Base-by-base conservation (phyloP, 768 basidiomycete genomes). In the Serendipita sp. region DNA sequence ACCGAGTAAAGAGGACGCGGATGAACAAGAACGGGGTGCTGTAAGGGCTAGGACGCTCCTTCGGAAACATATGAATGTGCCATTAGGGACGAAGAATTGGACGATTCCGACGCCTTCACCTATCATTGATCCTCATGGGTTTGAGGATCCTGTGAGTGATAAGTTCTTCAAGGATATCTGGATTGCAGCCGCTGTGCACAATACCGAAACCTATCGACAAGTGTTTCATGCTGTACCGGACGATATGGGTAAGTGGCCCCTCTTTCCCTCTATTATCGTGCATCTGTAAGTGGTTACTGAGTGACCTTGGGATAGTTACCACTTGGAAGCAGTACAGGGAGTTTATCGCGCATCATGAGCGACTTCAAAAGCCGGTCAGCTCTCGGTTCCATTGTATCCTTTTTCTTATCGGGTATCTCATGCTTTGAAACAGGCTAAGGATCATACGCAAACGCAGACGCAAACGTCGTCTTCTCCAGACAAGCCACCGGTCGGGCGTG, bases 251-350 rank as follows among this genome's bases (percentile, higher is more conserved):
- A 54, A 54, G 52, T 16, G 52, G 11, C 52, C 11, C 10, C 52
- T 11, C 13, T 11, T 54, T 30, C 30, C 1, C 13, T 11, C 16
- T 10, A 11, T 54, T 30, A 16, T 30, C 30, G 30, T 16, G 16
- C 52, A 2, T 23, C 23, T 23, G 23, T 23, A 23, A 23, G 23
- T 23, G 23, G 23, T 23, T 23, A 23, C 23, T 23, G 23, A 23
- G 23, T 23, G 23, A 1, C 23, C 44, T 46, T 18, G 28, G 16
- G 16, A 11, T 54, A 28, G 83, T 97, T 66, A 86, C 86, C 1
- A 95, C 94, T 0, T 99, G 95, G 95, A 93, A 93, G 70, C 88
- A 91, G 71, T 97, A 86, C 75, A 94, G 86, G 71, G 89, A 94
- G 67, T 97, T 89, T 70, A 76, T 86, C 52, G 73, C 78, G 3